phyloP scores from a whole-genome alignment of 2,329 filamentous ascomycete species.

The Aspergillus chevalieri region DNA sequence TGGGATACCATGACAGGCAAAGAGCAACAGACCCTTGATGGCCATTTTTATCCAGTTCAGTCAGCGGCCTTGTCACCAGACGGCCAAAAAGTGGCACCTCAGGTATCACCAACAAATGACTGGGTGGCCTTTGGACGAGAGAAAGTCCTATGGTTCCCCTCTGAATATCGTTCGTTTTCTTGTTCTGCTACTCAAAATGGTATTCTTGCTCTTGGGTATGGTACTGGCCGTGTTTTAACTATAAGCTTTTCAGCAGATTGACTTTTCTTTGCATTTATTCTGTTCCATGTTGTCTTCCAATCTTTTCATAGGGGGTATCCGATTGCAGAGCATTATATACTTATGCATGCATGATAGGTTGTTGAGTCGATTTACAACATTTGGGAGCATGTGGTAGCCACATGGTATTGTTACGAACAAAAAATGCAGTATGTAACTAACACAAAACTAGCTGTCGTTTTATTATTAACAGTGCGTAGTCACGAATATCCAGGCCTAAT shows the following conservation, averaged over 20 bases:
- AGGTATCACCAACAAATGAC: slow-evolving; percentile 11
- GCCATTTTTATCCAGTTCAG: slow-evolving; percentile 5
- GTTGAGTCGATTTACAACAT: too few relatives aligned
- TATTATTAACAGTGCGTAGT: too few relatives aligned
- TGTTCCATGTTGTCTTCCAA: too few relatives aligned
- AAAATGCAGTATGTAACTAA: too few relatives aligned
- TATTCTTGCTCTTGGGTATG: not conserved
- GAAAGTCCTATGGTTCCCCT: slow-evolving; percentile 7
- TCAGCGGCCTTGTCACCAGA: slow-evolving; percentile 12
- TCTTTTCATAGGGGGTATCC: too few relatives aligned
- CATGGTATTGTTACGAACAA: too few relatives aligned
- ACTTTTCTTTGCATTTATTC: not conserved
- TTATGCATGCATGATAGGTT: too few relatives aligned
- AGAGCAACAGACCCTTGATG: slow-evolving; percentile 8
- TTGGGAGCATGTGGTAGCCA: too few relatives aligned
- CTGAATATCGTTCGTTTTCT: slow-evolving; percentile 2
- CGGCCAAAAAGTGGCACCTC: not conserved
- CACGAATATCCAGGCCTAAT: too few relatives aligned
- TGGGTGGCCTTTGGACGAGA: slow-evolving; percentile 6
- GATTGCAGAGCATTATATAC: too few relatives aligned
- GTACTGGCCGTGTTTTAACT: not conserved
- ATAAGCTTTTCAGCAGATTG: not conserved
- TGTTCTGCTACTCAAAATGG: not conserved
- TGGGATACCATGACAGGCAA: slow-evolving; percentile 8
- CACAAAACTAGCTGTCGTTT: too few relatives aligned